Base-by-base conservation (phyloP, 1,284 basidiomycete genomes). In the Sporisorium scitamineum region DNA sequence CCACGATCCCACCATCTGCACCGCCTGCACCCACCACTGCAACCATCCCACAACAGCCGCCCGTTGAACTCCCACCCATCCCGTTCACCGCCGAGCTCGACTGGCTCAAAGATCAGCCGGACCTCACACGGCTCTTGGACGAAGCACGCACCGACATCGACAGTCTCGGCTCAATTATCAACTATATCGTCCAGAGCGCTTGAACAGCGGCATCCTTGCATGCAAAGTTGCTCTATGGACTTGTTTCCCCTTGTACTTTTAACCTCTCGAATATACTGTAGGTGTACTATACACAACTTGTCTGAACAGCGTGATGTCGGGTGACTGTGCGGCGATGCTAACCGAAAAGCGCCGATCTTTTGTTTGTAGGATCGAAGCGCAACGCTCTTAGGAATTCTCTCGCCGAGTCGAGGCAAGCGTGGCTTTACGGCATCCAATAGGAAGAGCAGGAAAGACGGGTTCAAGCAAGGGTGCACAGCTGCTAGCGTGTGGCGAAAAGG, bases 71-170 rank as follows among this genome's bases (percentile, higher is more conserved):
- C 20, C 45, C 44, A 7, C 44, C 60, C 2, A 10, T 70, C 1
- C 72, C 67, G 8, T 75, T 63, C 60, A 27, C 62, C 13, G 53
- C 56, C 1, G 72, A 75, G 39, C 44, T 66, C 18, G 63, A 63
- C 7, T 75, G 72, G 72, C 56, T 75, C 18, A 55, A 70, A 52
- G 60, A 66, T 42, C 57, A 75, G 37, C 66, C 72, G n/a, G 42
- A 54, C 22, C 60, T 75, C 18, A 47, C 63, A 18, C 59, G 29
- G 22, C 67, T 75, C 1, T 41, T 75, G 52, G 72, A 75, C 51
- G 72, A 75, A 56, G 72, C 72, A 1, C 42, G 62, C 20, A 54
- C 61, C 31, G 72, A 75, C 39, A 47, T 75, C 31, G 63, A 75
- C 54, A 67, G 72, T 50, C 53, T 75, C 26, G 72, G 72, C 48